Evolutionary conservation across 176 grass and related monocot species (phyloP).

Genomic region (Stipa capillata): DNA sequence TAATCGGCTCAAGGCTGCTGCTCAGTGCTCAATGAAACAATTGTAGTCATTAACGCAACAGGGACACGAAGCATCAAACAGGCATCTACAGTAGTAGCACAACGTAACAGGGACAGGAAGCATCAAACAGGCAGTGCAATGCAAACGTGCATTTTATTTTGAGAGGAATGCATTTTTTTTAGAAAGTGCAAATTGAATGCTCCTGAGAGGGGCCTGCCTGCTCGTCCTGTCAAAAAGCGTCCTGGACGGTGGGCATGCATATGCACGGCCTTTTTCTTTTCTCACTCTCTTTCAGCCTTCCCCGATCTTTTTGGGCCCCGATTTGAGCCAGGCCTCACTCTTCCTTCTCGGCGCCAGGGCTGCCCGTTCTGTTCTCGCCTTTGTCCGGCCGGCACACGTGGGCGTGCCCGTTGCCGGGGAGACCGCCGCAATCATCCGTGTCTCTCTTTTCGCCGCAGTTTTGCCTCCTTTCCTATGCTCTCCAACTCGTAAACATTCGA

Average conservation of each 20-base stretch:
- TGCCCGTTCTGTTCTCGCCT: not conserved
- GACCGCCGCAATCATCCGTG: slow-evolving; percentile 17
- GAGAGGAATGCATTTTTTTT: too few species aligned
- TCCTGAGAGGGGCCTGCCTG: not conserved
- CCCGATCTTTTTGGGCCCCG: too few species aligned
- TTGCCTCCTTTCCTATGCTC: not conserved
- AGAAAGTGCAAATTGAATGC: not conserved
- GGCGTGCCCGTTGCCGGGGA: slow-evolving; percentile 4
- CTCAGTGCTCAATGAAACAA: not conserved
- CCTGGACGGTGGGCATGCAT: not conserved
- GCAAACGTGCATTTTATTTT: too few species aligned
- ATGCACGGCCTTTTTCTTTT: not conserved
- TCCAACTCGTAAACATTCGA: too few species aligned
- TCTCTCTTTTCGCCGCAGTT: slow-evolving; percentile 2
- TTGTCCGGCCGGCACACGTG: slow-evolving; percentile 1
- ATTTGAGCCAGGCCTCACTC: not conserved
- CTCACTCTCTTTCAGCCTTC: not conserved
- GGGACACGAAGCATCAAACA: too few species aligned
- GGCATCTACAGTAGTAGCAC: not conserved
- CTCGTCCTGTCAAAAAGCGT: not conserved
- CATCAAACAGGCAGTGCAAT: not conserved
- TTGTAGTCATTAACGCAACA: not conserved
- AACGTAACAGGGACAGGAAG: not conserved
- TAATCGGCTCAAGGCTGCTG: not conserved
- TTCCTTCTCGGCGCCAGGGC: not conserved